phyloP scores from a whole-genome alignment of 176 grass and related monocot species.

The Areca catechu region DNA sequence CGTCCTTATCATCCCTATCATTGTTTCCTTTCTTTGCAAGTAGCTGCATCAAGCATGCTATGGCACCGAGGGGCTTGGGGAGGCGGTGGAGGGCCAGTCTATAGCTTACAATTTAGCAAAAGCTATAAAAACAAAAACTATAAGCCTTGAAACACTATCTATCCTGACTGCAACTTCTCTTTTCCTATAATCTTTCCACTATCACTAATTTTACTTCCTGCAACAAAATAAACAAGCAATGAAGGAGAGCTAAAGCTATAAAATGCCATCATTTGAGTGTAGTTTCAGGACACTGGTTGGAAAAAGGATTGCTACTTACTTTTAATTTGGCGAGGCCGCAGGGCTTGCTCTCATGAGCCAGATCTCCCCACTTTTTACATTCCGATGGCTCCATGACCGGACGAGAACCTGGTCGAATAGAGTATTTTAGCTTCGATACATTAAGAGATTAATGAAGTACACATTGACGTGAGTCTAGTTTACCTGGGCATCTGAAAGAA shows the following conservation, averaged over 20 bases:
- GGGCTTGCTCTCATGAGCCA: slow-evolving; percentile 25
- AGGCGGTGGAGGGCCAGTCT: slow-evolving; percentile 24
- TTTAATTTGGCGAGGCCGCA: slow-evolving; percentile 56
- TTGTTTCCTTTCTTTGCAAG: slow-evolving; percentile 20
- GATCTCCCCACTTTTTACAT: slow-evolving; percentile 62
- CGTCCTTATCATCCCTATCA: slow-evolving; percentile 10
- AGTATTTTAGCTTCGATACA: slow-evolving; percentile 7
- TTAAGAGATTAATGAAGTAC: no score
- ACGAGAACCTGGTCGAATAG: slow-evolving; percentile 34
- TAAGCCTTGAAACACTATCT: slow-evolving; percentile 43
- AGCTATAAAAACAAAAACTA: slow-evolving; percentile 1
- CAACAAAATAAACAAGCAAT: slow-evolving; percentile 32
- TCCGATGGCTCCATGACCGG: slow-evolving; percentile 64
- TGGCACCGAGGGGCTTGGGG: slow-evolving; percentile 2
- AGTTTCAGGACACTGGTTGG: no score
- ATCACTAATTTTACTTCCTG: slow-evolving; percentile 61
- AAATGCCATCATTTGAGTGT: no score
- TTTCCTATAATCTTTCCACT: slow-evolving; percentile 47
- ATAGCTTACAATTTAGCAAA: slow-evolving; percentile 46
- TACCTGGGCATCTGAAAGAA: slow-evolving; percentile 13
- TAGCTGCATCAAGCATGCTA: neutral
- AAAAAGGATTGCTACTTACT: slow-evolving; percentile 32
- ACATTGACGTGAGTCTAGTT: neutral
- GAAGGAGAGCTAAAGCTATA: no score
- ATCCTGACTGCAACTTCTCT: slow-evolving; percentile 34